Conservation (phyloP, 768 basidiomycete species). For the Tubosaeta sp. region DNA sequence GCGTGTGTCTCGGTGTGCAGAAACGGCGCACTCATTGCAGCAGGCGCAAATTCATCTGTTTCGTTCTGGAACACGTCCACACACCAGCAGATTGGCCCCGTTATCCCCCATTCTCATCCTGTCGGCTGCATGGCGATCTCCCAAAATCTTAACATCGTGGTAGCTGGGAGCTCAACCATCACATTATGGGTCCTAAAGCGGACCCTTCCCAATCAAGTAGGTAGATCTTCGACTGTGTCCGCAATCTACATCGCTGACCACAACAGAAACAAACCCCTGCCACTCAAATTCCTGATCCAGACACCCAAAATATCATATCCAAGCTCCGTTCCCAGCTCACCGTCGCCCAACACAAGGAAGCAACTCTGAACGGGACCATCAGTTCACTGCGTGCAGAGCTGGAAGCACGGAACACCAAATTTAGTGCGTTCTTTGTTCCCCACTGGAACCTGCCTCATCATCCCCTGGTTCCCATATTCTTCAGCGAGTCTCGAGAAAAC, state of each 20-base stretch:
- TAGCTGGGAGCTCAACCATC: not conserved
- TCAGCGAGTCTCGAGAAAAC: not conserved
- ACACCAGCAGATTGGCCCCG: not conserved
- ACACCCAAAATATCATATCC: not conserved
- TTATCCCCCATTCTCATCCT: not conserved
- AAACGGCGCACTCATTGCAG: not conserved
- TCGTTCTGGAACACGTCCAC: slow-evolving; percentile 7
- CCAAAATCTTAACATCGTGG: not conserved
- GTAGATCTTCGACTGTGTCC: not conserved
- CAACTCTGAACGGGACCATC: not conserved
- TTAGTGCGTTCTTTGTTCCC: not conserved
- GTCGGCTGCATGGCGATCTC: not conserved
- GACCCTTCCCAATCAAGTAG: not conserved
- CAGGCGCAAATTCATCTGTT: not conserved
- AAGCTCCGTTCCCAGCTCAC: not conserved
- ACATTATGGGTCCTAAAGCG: not conserved
- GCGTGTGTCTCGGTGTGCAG: not conserved
- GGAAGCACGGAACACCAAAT: not conserved
- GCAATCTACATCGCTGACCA: not conserved
- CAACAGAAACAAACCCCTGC: not conserved
- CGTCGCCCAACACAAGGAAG: not conserved
- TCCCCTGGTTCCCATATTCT: not conserved
- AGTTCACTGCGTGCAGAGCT: not conserved
- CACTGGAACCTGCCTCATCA: not conserved
- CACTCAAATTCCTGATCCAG: not conserved